Evolutionary conservation across 345 rosid species (phyloP).

Genomic region (Excoecaria agallocha): DNA sequence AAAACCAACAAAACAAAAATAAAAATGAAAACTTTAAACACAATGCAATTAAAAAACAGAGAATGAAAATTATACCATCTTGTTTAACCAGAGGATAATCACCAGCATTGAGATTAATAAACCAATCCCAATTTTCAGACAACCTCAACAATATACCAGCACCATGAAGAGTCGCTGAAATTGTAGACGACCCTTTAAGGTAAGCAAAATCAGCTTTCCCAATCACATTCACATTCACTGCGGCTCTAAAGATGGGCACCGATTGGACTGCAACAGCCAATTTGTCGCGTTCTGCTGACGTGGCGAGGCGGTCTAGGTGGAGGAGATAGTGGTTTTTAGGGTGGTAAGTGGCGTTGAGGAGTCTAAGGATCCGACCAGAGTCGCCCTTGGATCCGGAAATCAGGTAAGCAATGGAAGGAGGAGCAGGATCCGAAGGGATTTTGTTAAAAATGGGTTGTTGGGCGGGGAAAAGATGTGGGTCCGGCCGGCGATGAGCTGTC

Average conservation of each 20-base stretch:
- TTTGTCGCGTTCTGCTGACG: constrained; percentile 61
- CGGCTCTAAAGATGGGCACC: constrained; percentile 66
- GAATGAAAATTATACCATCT: constrained; percentile 57
- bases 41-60: not conserved
- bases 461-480: constrained; percentile 69
- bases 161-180: constrained; percentile 82
- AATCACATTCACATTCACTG: constrained; percentile 72
- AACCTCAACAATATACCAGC: constrained; percentile 77
- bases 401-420: constrained; percentile 75
- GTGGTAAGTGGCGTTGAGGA: constrained; percentile 72
- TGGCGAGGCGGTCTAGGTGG: constrained; percentile 70
- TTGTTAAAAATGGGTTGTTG: constrained; percentile 40
- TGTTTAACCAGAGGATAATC: constrained; percentile 93
- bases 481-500: constrained; percentile 37
- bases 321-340: constrained; percentile 81
- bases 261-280: constrained; percentile 58
- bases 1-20: not conserved
- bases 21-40: not conserved
- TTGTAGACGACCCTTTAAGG: constrained; percentile 68
- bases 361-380: constrained; percentile 64
- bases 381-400: constrained; percentile 76
- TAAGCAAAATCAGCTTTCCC: constrained; percentile 83
- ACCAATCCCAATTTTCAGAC: constrained; percentile 83
- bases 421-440: constrained; percentile 53
- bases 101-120: constrained; percentile 56